A percentile compares a stretch with the other conserved stretches of the same genome.
These are phyloP conservation scores for Pleurotus giganteus DNA, from an alignment of 768 basidiomycete species.

Conservation along the genomic window DNA sequence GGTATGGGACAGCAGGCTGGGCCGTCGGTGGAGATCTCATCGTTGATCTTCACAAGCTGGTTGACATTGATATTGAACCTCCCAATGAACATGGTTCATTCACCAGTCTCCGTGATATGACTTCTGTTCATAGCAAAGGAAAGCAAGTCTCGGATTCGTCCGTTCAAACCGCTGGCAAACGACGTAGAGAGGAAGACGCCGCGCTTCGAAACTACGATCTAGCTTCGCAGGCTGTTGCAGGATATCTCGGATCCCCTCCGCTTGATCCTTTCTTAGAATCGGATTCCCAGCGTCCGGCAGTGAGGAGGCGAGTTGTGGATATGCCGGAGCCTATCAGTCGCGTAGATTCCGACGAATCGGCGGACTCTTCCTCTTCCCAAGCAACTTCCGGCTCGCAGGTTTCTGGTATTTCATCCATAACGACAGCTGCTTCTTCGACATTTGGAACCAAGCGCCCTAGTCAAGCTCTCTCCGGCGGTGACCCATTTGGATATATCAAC, in stretches of 20 bases:
- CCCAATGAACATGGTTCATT: constrained; percentile 53
- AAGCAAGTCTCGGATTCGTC: constrained; percentile 32
- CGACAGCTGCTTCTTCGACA: background rate
- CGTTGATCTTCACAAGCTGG: constrained; percentile 71
- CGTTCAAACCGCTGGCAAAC: constrained; percentile 36
- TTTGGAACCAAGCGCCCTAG: constrained; percentile 1
- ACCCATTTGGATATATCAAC: constrained; percentile 61
- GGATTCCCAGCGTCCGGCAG: constrained; percentile 31
- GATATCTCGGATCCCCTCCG: constrained; percentile 44
- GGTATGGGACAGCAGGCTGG: constrained; percentile 91
- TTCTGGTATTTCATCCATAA: background rate
- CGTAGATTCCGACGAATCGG: constrained; percentile 3
- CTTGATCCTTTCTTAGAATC: constrained; percentile 17
- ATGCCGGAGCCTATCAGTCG: background rate
- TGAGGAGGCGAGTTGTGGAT: constrained; percentile 26
- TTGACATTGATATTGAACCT: constrained; percentile 64
- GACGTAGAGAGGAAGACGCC: constrained; percentile 55
- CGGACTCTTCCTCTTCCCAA: constrained; percentile 12
- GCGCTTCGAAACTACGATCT: constrained; percentile 49
- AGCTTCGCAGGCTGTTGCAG: constrained; percentile 54
- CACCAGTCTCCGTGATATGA: constrained; percentile 60
- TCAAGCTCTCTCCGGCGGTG: constrained; percentile 28
- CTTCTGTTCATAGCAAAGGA: constrained; percentile 51
- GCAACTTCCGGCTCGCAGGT: background rate
- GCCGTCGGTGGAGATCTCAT: constrained; percentile 84